Evolutionary conservation across 106 monocot genomes (phyloP), one percentile per base, ranked within the genome.

Genomic region (Xerophyta viscosa): DNA sequence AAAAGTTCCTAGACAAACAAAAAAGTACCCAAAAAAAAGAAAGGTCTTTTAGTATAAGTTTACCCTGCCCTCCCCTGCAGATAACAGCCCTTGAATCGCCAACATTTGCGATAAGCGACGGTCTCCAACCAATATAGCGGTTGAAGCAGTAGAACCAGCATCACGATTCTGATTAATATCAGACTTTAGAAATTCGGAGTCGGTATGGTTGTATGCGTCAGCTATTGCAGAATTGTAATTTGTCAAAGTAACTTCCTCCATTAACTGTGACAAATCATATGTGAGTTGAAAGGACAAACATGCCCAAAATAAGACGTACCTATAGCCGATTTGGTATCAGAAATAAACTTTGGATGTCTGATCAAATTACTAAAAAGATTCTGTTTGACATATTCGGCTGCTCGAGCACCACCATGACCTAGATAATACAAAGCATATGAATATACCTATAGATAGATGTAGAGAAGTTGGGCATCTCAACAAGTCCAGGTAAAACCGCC

Each of bases 281-380:
- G 10, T 20, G 1, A 36, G 8, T 2, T 21, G 20, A 23, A 12
- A 20, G 20, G 7, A 20, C 2, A 33, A 11, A 29, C 28, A 46
- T 15, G 11, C 31, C 46, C 2, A 21, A 1, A 20, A 27, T 0
- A 21, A 24, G 43, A 2, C 18, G 29, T 41, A 84, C 84, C 84
- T 78, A 84, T 78, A 42, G 84, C 84, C 14, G 66, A 84, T 31
- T 78, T 84, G 45, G 74, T 84, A 67, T 84, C 84, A 39, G 52
- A 67, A 26, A 70, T 78, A 36, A 78, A 74, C 42, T 84, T 78
- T 33, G 83, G 83, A 41, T 83, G 77, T 1, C 58, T 83, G 56
- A 78, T 83, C 61, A 83, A 57, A 70, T 83, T 84, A 71, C 71
- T 84, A 60, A 78, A 84, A 14, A 84, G 84, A 45, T 84, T 58